These are phyloP conservation scores for Fragilaria crotonensis DNA, from an alignment of 108 stramenopile species.

Conservation along the genomic window DNA sequence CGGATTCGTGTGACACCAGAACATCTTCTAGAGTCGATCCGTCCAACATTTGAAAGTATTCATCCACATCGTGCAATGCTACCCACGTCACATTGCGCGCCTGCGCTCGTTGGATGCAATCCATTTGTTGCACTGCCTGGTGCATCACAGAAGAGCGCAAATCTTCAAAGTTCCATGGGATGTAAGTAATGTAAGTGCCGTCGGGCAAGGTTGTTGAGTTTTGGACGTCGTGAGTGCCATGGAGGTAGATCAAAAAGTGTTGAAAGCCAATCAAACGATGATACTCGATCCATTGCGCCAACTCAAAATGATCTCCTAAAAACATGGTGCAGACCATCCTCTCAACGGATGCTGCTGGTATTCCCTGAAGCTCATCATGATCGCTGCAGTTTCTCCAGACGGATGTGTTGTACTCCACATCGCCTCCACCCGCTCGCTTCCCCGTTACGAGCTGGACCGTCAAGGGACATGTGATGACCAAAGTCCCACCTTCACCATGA, in stretches of 20 bases:
- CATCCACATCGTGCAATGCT: neutral
- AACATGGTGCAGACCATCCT: too few species aligned
- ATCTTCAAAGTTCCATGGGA: neutral
- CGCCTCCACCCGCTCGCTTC: too few species aligned
- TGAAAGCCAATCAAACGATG: conserved; percentile 28
- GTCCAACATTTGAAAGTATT: neutral
- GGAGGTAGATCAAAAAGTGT: conserved; percentile 25
- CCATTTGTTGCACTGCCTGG: conserved; percentile 1
- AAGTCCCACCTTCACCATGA: too few species aligned
- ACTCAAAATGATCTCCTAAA: too few species aligned
- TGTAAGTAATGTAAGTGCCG: neutral
- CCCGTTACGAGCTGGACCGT: too few species aligned
- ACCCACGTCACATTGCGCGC: neutral
- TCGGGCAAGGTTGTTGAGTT: conserved; percentile 3
- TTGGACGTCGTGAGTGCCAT: too few species aligned
- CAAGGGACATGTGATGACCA: too few species aligned
- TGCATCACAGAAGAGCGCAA: neutral
- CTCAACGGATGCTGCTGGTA: too few species aligned
- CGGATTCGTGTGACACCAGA: too few species aligned
- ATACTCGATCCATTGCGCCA: conserved; percentile 28
- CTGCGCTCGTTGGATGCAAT: neutral
- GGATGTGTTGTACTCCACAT: too few species aligned
- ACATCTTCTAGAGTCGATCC: neutral
- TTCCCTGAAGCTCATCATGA: too few species aligned
- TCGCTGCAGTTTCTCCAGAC: too few species aligned